Evolutionary conservation across 148 eudicot species (phyloP), one percentile per base, ranked within the genome.

Genomic region (Nepenthes mirabilis): DNA sequence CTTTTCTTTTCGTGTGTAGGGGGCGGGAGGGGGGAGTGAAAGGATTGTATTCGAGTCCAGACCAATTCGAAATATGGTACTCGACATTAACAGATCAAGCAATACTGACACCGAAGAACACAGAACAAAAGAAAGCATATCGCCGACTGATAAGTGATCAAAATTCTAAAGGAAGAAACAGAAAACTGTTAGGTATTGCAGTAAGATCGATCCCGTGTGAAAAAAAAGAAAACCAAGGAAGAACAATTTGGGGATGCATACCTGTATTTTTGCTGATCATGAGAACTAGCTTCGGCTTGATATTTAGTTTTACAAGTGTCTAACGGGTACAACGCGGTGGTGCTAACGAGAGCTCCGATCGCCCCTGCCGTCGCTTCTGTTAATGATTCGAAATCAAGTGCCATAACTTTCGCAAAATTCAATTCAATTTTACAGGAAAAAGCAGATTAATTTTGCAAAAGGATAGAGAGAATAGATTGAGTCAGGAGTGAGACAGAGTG

Each of bases 361-460:
- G 98, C 98, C 13, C 98, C 98, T 3, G 98, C 75, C 1, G 96
- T 80, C 40, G 98, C 98, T 72, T 91, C 98, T 33, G 89, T 67
- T 40, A 91, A 40, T 23, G 98, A 85, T 48, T 88, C 98, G 69
- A 91, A 70, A 77, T 83, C 79, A 64, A 86, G 71, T n/a, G 67
- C 87, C 91, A 85, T 85, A 33, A 36, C 23, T 9, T 50, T 1
- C 47, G 9, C 56, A 4, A 40, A 4, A 40, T 3, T 40, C 43
- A 52, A 12, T 52, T 36, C 56, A 35, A 51, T 47, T 23, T 1
- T 11, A 11, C 45, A 52, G 55, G 34, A 55, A 11, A 11, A n/a
- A 34, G 33, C 37, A 8, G 11, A 14, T 56, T 12, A 40, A 40
- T 1, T 13, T 36, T 55, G 57, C 34, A 56, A 56, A 56, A 5